Evolutionary conservation across 2,329 filamentous ascomycete genomes (phyloP), one percentile per base, ranked within the genome.

Genomic region (Claviceps capensis): DNA sequence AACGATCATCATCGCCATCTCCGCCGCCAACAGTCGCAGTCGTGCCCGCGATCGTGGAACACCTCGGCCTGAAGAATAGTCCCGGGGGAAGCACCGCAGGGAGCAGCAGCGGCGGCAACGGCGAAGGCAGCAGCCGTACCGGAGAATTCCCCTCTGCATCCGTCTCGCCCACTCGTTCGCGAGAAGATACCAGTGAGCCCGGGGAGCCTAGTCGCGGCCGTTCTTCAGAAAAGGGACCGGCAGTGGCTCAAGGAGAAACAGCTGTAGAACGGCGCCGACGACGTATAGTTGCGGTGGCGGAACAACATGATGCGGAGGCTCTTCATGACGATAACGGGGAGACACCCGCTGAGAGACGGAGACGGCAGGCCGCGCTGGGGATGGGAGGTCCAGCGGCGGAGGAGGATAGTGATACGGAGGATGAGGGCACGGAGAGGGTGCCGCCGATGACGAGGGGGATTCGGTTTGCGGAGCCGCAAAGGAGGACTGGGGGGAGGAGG

Each of bases 361-460:
- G 87, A 50, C 78, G 87, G 59, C 81, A 88, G 59, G 85, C 85
- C 1, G 87, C 86, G 1, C 69, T 91, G 1, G 85, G 86, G 9
- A 72, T 85, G 55, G 67, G 69, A 16, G 62, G 65, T 7, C 65
- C 64, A 2, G 67, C 63, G 0, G 71, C 70, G 17, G 74, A 71
- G 46, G 72, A 74, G 52, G 72, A 73, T 51, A 78, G 72, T 52
- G 75, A 82, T 37, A 67, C 62, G 30, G 67, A 69, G 23, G 81
- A 82, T 23, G 79, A 81, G 54, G 76, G 79, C 55, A 75, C 70
- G 26, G 72, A 73, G 48, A 64, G 77, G 60, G 74, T 79, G 52
- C 73, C 75, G 2, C 72, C 74, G 1, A 61, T 69, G 22, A 71
- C 74, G 54, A 73, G 75, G 41, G 78, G 78, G 3, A 83, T 84